Percentiles rank a stretch among this genome's conserved stretches.
These are phyloP conservation scores for Ustilaginoidea virens DNA, from an alignment of 2,329 filamentous ascomycete genomes.

Conservation along the genomic window DNA sequence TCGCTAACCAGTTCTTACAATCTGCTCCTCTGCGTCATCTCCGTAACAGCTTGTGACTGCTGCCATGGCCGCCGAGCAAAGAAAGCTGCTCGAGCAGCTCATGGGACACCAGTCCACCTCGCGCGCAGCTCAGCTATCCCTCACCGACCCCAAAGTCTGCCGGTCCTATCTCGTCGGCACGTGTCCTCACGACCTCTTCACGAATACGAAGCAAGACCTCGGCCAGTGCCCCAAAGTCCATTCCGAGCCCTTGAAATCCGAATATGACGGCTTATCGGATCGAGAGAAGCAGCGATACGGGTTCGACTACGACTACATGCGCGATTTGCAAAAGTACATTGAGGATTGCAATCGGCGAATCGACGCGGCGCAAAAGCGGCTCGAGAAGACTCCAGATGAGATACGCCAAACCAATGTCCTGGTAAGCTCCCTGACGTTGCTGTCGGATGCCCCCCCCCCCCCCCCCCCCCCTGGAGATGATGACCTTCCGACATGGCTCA, in stretches of 20 bases:
- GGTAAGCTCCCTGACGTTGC: slow-evolving; percentile 23
- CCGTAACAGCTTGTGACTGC: too few relatives aligned
- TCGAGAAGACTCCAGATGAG: slow-evolving; percentile 97
- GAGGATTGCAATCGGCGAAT: slow-evolving; percentile 93
- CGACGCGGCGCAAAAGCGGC: slow-evolving; percentile 69
- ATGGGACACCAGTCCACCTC: slow-evolving; percentile 64
- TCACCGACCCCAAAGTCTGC: slow-evolving; percentile 88
- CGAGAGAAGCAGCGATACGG: slow-evolving; percentile 63
- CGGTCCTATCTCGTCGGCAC: slow-evolving; percentile 86
- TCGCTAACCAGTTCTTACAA: too few relatives aligned
- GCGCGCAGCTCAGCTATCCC: slow-evolving; percentile 65
- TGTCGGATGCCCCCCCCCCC: not conserved
- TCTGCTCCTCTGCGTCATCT: too few relatives aligned
- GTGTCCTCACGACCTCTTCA: slow-evolving; percentile 97
- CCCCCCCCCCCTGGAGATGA: not conserved
- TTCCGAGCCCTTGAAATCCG: slow-evolving; percentile 71
- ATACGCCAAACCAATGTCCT: slow-evolving; percentile 87
- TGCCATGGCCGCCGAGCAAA: slow-evolving; percentile 96
- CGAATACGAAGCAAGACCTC: slow-evolving; percentile 95
- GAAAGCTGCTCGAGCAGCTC: slow-evolving; percentile 95
- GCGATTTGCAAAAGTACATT: slow-evolving; percentile 92
- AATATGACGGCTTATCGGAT: slow-evolving; percentile 64
- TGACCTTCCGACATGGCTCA: not conserved
- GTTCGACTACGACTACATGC: slow-evolving; percentile 94
- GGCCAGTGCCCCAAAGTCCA: slow-evolving; percentile 81